Evolutionary conservation across 495 filamentous ascomycete species (phyloP), one percentile per base, ranked within the genome.

Genomic region (Podospora appendiculata): DNA sequence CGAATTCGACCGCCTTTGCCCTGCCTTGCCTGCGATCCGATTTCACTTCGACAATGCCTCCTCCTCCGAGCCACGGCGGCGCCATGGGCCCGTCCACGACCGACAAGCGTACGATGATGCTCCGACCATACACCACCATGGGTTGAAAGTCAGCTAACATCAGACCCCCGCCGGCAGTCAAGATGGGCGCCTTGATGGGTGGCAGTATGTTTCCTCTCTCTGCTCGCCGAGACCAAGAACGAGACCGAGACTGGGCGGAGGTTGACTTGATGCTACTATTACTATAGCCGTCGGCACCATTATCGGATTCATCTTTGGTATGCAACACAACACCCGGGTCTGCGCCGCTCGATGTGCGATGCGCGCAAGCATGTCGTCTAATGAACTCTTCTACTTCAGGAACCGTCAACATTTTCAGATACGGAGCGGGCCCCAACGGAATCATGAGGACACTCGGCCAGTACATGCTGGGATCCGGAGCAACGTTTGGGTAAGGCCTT

Each of bases 111-210:
- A 79, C 79, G 59, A 49, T 41, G 16, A 13, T 19, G 5, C 25
- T 25, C 25, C 25, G 25, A 25, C 36, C 2, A 11, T 13, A 3
- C 36, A 10, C 36, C 9, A 38, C 7, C 3, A 2, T 38, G 17
- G 19, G 36, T 16, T 38, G 32, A 17, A 51, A 43, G 10, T 25
- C 42, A 53, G 51, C 69, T 68, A 64, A 71, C 55, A 16, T 47
- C 12, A 13, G 16, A 32, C 43, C 19, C 14, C 8, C 41, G 17
- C 34, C 4, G 39, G 64, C 57, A 98, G 93, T 92, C 71, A 96
- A 94, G 77, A 94, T 96, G 89, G 93, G 93, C 52, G 89, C 85
- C 51, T 82, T 98, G 85, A 95, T 97, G 88, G 93, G 93, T 53
- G 88, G 90, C 50, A 91, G 92, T 96, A 86, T 51, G 90, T 79